A percentile compares a stretch with the other conserved stretches of the same genome.
These are phyloP conservation scores for Phaeosphaeriaceae sp. DNA, from an alignment of 2,329 filamentous ascomycete genomes.

Conservation along the genomic window DNA sequence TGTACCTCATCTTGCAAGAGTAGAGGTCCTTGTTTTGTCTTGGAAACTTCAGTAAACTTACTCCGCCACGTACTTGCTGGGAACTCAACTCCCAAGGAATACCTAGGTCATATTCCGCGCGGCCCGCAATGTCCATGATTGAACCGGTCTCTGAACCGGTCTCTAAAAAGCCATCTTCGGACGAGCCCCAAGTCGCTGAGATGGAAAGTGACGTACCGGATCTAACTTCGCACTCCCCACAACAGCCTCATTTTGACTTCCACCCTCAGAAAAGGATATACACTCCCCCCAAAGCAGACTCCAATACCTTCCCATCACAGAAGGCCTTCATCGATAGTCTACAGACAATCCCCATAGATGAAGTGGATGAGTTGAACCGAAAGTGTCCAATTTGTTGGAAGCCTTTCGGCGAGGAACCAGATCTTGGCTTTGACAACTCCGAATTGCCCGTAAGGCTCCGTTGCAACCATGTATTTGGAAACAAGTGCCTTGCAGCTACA, in stretches of 20 bases:
- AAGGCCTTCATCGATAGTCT: constrained; percentile 25
- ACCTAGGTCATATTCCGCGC: too few species aligned
- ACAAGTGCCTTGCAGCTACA: constrained; percentile 20
- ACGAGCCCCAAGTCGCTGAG: too few species aligned
- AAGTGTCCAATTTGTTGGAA: constrained; percentile 28
- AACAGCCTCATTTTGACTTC: not conserved
- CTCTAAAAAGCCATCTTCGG: too few species aligned
- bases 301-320: constrained; percentile 19
- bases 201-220: too few species aligned
- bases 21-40: too few species aligned
- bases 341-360: constrained; percentile 7
- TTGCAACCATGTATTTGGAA: constrained; percentile 25
- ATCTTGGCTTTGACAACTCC: constrained; percentile 21
- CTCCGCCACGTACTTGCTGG: not conserved
- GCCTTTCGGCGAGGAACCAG: constrained; percentile 18
- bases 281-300: constrained; percentile 15
- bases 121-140: too few species aligned
- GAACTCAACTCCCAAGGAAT: too few species aligned
- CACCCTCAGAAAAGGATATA: constrained; percentile 12
- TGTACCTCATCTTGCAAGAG: not conserved
- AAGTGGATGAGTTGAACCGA: constrained; percentile 11
- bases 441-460: constrained; percentile 21
- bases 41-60: not conserved
- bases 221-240: not conserved
- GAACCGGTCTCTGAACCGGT: too few species aligned